Evolutionary conservation across 257 asterid species (phyloP).

Genomic region (Linderniella brevidens): DNA sequence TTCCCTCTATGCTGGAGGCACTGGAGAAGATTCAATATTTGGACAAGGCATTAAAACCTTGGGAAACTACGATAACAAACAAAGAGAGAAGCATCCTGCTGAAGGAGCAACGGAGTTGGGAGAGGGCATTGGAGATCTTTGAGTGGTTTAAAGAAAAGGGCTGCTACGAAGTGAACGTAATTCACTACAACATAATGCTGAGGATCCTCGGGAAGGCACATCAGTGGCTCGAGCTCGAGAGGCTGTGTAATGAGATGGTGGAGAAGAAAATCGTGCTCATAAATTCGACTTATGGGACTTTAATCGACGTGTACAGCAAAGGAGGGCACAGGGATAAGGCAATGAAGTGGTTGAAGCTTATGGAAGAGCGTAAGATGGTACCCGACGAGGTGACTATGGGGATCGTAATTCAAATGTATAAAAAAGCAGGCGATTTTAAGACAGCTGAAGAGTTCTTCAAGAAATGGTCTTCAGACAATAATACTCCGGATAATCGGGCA

Average conservation of each 20-base stretch:
- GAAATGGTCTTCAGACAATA: slow-evolving; percentile 43
- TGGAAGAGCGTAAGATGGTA: slow-evolving; percentile 42
- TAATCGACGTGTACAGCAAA: slow-evolving; percentile 74
- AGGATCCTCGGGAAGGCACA: slow-evolving; percentile 55
- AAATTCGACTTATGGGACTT: slow-evolving; percentile 84
- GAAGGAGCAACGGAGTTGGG: slow-evolving; percentile 84
- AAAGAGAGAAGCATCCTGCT: slow-evolving; percentile 71
- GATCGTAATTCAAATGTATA: slow-evolving; percentile 78
- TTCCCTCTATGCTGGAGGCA: slow-evolving; percentile 69
- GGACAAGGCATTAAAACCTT: slow-evolving; percentile 69
- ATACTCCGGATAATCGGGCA: slow-evolving; percentile 12
- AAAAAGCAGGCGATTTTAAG: slow-evolving; percentile 66
- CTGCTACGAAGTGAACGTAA: slow-evolving; percentile 70
- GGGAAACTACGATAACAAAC: slow-evolving; percentile 60
- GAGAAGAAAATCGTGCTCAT: slow-evolving; percentile 34
- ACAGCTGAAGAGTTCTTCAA: slow-evolving; percentile 70
- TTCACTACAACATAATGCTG: slow-evolving; percentile 77
- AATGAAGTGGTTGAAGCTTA: slow-evolving; percentile 57
- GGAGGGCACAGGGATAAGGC: slow-evolving; percentile 53
- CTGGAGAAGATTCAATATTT: slow-evolving; percentile 33
- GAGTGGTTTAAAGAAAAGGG: slow-evolving; percentile 71
- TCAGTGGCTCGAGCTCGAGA: slow-evolving; percentile 56
- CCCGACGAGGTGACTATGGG: slow-evolving; percentile 97
- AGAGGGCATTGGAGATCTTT: slow-evolving; percentile 69
- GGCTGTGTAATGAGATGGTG: slow-evolving; percentile 57